Percentiles rank a stretch among this genome's conserved stretches.
Conservation (phyloP, 1,139 yeast species). For the Nadsonia starkeyi-henricii region DNA sequence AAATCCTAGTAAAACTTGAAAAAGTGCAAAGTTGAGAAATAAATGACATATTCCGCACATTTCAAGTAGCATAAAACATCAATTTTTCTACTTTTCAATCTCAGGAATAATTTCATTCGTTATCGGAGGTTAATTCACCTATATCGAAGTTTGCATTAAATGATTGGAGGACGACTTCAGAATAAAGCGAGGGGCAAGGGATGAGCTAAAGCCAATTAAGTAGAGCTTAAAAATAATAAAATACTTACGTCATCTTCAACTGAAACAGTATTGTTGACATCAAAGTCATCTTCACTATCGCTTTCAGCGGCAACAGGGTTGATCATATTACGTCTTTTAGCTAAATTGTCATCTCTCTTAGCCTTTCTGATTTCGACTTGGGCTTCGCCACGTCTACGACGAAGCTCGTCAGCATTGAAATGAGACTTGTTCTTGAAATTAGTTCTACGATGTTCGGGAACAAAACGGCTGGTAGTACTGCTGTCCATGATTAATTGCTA, state of each 20-base stretch:
- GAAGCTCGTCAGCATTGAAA: slow-evolving; percentile 88
- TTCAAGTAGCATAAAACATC: no score
- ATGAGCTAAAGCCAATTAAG: background rate
- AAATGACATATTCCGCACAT: no score
- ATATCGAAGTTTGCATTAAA: no score
- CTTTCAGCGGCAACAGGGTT: slow-evolving; percentile 24
- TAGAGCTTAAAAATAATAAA: background rate
- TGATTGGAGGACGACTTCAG: no score
- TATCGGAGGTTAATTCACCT: no score
- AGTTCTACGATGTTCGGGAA: slow-evolving; percentile 96
- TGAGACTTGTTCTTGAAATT: slow-evolving; percentile 90
- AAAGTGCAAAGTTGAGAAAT: no score
- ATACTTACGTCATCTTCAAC: background rate
- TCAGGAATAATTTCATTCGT: no score
- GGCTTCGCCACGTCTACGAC: slow-evolving; percentile 96
- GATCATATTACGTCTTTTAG: slow-evolving; percentile 76
- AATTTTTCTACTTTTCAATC: no score
- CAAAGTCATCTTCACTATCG: slow-evolving; percentile 29
- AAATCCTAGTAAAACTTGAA: no score
- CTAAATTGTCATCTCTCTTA: slow-evolving; percentile 85
- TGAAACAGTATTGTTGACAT: background rate
- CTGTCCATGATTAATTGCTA: background rate
- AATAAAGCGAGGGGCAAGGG: background rate
- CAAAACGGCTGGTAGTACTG: slow-evolving; percentile 37
- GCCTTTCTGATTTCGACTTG: slow-evolving; percentile 95